Evolutionary conservation across 1,139 yeast species (phyloP).

Genomic region (Yamadazyma dendronema): DNA sequence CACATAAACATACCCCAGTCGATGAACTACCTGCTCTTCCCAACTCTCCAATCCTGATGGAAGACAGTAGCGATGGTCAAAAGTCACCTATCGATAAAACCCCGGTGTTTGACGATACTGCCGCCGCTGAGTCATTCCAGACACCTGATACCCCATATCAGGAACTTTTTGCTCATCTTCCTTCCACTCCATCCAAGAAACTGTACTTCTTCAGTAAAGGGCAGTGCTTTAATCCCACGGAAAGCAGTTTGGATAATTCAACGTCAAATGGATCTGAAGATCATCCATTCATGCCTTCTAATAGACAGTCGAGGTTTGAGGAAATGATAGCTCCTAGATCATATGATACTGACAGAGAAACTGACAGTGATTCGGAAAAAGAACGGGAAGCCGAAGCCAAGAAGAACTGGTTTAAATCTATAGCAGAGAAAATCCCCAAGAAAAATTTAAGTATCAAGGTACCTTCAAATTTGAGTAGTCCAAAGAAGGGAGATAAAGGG

Average conservation of each 20-base stretch:
- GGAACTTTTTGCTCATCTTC: constrained; percentile 2
- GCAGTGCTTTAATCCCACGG: not conserved
- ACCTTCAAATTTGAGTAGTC: not conserved
- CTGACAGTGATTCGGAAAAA: not conserved
- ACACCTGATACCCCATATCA: constrained; percentile 8
- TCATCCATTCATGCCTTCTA: not conserved
- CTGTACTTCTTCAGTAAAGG: constrained; percentile 1
- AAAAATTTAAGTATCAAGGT: not conserved
- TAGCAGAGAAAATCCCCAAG: not conserved
- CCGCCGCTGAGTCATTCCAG: not conserved
- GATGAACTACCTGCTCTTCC: not conserved
- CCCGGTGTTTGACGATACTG: constrained; percentile 1
- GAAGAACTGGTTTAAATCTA: not conserved
- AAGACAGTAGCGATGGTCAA: not conserved
- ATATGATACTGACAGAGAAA: not conserved
- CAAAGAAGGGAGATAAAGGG: not conserved
- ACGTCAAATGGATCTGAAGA: not conserved
- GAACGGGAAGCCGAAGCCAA: not conserved
- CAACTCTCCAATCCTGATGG: not conserved
- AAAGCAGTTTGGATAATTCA: not conserved
- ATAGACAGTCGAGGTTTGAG: not conserved
- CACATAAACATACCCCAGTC: not conserved
- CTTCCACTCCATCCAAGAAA: constrained; percentile 2
- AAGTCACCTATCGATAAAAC: not conserved
- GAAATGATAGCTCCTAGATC: not conserved